Conservation (phyloP, 257 asterid species). For the Solanum pimpinellifolium region DNA sequence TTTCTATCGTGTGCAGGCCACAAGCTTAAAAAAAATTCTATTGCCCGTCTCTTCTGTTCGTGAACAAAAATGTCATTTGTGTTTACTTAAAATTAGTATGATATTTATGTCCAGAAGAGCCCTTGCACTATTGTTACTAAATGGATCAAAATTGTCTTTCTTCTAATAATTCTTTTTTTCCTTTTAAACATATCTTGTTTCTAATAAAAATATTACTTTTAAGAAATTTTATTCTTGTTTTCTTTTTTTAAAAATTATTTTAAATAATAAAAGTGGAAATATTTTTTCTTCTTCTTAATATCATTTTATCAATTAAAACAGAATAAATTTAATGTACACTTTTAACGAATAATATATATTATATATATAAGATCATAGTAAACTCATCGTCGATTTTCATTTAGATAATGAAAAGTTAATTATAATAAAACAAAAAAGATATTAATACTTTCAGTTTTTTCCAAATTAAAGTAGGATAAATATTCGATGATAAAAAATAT, state of each 20-base stretch:
- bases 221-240: not conserved
- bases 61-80: too few relatives aligned
- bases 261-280: too few relatives aligned
- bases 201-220: not conserved
- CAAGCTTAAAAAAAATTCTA: not conserved
- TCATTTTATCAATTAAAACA: too few relatives aligned
- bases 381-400: not conserved
- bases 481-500: not conserved
- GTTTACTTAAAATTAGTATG: too few relatives aligned
- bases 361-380: not conserved
- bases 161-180: too few relatives aligned
- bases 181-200: not conserved
- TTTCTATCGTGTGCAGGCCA: not conserved
- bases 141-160: not conserved
- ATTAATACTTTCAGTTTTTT: too few relatives aligned
- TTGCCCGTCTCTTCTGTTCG: not conserved
- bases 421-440: too few relatives aligned
- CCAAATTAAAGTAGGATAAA: not conserved
- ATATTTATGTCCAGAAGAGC: too few relatives aligned
- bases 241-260: too few relatives aligned
- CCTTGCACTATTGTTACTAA: not conserved
- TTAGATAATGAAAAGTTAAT: too few relatives aligned
- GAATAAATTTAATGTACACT: not conserved
- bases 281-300: too few relatives aligned
- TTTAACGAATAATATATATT: too few relatives aligned